Conservation (phyloP, 2,329 filamentous ascomycete species). For the Fonsecaea monophora region DNA sequence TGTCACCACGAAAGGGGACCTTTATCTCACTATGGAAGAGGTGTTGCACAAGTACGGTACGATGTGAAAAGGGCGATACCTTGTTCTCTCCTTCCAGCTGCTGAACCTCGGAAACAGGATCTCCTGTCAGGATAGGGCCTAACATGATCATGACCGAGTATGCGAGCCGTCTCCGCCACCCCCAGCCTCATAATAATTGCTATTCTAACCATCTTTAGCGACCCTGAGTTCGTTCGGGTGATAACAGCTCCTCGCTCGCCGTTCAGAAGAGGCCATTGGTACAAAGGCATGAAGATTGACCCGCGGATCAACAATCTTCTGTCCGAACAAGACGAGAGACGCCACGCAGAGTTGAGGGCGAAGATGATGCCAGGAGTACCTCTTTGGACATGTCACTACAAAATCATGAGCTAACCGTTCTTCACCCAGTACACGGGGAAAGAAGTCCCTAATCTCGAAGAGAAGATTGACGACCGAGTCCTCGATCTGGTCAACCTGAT, state of each 20-base stretch:
- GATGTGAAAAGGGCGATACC: not conserved
- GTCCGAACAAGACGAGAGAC: slow-evolving; percentile 29
- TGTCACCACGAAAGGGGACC: slow-evolving; percentile 9
- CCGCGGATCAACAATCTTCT: slow-evolving; percentile 28
- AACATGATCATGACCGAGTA: slow-evolving; percentile 22
- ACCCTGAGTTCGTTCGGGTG: slow-evolving; percentile 14
- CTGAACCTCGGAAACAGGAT: slow-evolving; percentile 30
- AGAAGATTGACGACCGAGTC: slow-evolving; percentile 24
- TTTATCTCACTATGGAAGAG: slow-evolving; percentile 13
- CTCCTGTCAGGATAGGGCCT: slow-evolving; percentile 24
- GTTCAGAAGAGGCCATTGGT: slow-evolving; percentile 23
- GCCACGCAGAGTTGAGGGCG: slow-evolving; percentile 21
- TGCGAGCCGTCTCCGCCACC: not conserved
- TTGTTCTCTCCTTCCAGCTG: not conserved
- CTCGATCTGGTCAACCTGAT: slow-evolving; percentile 25
- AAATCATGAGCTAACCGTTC: not conserved
- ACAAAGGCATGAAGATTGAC: slow-evolving; percentile 26
- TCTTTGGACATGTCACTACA: not conserved
- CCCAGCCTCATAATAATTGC: not conserved
- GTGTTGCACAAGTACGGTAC: slow-evolving; percentile 7
- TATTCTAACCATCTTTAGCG: slow-evolving; percentile 12
- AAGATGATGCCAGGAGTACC: slow-evolving; percentile 27
- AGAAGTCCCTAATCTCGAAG: slow-evolving; percentile 33
- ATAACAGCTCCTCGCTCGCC: slow-evolving; percentile 24
- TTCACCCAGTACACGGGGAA: slow-evolving; percentile 29